Percentiles rank a stretch among this genome's conserved stretches.
Conservation (phyloP, 257 asterid genomes). For the Cynanchum wilfordii region DNA sequence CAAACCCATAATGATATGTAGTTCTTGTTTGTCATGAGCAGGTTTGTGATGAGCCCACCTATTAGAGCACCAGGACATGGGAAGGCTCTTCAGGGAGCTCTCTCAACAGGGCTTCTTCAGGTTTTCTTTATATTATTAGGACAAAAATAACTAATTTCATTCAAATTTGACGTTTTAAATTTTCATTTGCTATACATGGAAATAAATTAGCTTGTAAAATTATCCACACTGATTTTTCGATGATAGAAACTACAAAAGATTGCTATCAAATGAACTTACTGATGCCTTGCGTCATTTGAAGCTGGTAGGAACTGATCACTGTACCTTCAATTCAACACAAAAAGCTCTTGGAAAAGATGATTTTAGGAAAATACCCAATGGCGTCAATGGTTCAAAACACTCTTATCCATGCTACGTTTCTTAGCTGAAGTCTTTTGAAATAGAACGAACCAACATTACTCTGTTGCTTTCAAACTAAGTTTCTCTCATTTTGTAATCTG, state of each 20-base stretch:
- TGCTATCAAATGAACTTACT: constrained; percentile 7
- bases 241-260: neutral
- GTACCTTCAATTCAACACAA: constrained; percentile 86
- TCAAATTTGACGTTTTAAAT: neutral
- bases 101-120: constrained; percentile 82
- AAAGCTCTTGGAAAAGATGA: constrained; percentile 79
- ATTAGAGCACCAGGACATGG: constrained; percentile 88
- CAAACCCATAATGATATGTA: constrained; percentile 1
- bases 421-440: neutral
- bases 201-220: too few relatives aligned
- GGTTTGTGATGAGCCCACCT: constrained; percentile 98
- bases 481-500: constrained; percentile 8
- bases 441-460: neutral
- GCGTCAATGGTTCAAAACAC: constrained; percentile 68
- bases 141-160: neutral
- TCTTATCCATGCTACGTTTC: neutral
- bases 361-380: constrained; percentile 95
- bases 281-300: constrained; percentile 34
- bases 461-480: neutral
- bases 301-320: constrained; percentile 98
- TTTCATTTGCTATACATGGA: too few relatives aligned
- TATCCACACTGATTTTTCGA: neutral
- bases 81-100: constrained; percentile 96
- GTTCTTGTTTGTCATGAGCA: constrained; percentile 20
- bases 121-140: constrained; percentile 22